These are phyloP conservation scores for Microcyclospora pomicola DNA, from an alignment of 2,329 filamentous ascomycete species.

Conservation along the genomic window DNA sequence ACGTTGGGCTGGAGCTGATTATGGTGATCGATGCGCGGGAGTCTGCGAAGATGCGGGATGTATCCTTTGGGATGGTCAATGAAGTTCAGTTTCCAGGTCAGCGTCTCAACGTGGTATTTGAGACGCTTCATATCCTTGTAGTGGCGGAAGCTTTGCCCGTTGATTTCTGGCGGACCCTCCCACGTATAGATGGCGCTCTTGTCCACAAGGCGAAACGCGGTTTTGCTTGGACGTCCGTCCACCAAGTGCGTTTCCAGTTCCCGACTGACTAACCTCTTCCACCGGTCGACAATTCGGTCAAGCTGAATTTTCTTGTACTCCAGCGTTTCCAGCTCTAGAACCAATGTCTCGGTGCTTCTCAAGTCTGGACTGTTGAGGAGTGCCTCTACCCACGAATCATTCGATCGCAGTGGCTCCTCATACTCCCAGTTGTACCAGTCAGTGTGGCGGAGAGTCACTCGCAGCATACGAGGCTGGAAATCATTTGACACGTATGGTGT, in stretches of 20 bases:
- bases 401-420: slow-evolving; percentile 14
- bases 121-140: slow-evolving; percentile 30
- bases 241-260: slow-evolving; percentile 20
- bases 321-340: slow-evolving; percentile 33
- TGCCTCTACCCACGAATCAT: slow-evolving; percentile 12
- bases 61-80: slow-evolving; percentile 3
- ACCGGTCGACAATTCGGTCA: slow-evolving; percentile 27
- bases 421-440: slow-evolving; percentile 27
- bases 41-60: slow-evolving; percentile 3
- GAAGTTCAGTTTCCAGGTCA: slow-evolving; percentile 22
- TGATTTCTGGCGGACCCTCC: slow-evolving; percentile 34
- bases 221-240: slow-evolving; percentile 10
- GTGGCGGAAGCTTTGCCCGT: slow-evolving; percentile 25
- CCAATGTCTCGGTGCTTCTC: slow-evolving; percentile 9
- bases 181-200: slow-evolving; percentile 24
- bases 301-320: slow-evolving; percentile 33
- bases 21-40: not conserved
- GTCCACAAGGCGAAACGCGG: slow-evolving; percentile 5
- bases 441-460: slow-evolving; percentile 22
- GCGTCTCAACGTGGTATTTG: slow-evolving; percentile 31
- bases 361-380: slow-evolving; percentile 19
- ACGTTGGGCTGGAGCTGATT: too few relatives aligned
- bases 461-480: slow-evolving; percentile 12
- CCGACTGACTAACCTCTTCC: slow-evolving; percentile 23
- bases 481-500: not conserved